Conservation (phyloP, 2,329 filamentous ascomycete genomes). For the Paecilomyces sp. region DNA sequence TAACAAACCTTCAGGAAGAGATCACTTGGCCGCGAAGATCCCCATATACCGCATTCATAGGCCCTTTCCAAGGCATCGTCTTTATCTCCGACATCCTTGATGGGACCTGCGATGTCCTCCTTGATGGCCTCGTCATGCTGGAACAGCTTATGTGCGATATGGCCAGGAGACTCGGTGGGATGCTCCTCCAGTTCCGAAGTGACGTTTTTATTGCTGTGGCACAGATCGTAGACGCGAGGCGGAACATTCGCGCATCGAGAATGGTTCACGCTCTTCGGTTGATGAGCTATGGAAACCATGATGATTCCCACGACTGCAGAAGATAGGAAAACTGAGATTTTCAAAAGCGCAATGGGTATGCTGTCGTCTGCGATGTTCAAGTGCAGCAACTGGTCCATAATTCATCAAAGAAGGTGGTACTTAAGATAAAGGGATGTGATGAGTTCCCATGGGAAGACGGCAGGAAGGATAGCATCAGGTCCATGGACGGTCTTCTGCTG, state of each 20-base stretch:
- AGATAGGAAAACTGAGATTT: background rate
- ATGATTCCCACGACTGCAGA: background rate
- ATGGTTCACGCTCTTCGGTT: conserved; percentile 10
- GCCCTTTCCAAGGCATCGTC: conserved; percentile 48
- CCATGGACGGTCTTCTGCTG: background rate
- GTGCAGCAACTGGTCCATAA: background rate
- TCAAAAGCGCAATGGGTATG: background rate
- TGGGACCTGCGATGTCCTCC: conserved; percentile 15
- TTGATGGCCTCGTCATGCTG: conserved; percentile 22
- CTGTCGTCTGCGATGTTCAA: background rate
- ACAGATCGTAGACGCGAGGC: conserved; percentile 46
- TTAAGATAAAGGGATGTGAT: background rate
- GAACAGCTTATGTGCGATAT: conserved; percentile 53
- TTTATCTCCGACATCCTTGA: conserved; percentile 13
- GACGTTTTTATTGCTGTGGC: conserved; percentile 49
- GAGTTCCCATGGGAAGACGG: background rate
- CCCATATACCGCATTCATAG: conserved; percentile 60
- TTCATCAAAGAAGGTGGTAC: background rate
- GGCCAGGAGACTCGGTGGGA: conserved; percentile 45
- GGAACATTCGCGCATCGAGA: conserved; percentile 28
- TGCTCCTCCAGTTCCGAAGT: conserved; percentile 51
- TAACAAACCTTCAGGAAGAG: conserved; percentile 55
- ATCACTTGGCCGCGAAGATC: conserved; percentile 53
- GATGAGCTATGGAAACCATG: conserved; percentile 1
- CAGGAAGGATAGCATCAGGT: background rate